Percentiles rank a stretch among this genome's conserved stretches.
Conservation (phyloP, 371 early-diverging fungal species). For the Dichotomocladium elegans region DNA sequence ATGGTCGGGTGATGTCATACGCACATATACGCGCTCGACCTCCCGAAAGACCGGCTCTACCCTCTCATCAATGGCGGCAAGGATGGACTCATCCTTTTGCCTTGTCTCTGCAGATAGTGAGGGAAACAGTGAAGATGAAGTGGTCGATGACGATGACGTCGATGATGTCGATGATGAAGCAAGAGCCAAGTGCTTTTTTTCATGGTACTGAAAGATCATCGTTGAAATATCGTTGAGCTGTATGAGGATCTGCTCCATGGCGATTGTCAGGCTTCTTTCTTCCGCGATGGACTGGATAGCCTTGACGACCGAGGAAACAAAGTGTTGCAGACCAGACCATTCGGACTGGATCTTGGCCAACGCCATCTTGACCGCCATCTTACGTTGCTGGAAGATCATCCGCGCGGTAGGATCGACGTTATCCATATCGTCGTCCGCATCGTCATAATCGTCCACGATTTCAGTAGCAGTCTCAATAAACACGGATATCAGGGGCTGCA, state of each 20-base stretch:
- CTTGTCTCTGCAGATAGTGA: constrained; percentile 2
- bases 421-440: constrained; percentile 16
- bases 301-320: constrained; percentile 28
- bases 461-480: constrained; percentile 13
- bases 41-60: constrained; percentile 50
- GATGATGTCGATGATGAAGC: background rate
- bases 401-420: too few species aligned
- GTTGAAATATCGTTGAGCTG: constrained; percentile 37
- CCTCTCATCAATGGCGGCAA: constrained; percentile 50
- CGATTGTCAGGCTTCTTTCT: constrained; percentile 7
- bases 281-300: constrained; percentile 14
- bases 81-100: constrained; percentile 17
- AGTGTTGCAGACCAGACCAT: constrained; percentile 46
- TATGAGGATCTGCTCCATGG: constrained; percentile 29
- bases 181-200: constrained; percentile 16
- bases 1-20: constrained; percentile 31
- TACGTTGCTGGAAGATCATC: constrained; percentile 12
- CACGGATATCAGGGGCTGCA: constrained; percentile 16
- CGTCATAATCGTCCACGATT: constrained; percentile 27
- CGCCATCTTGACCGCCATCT: constrained; percentile 12
- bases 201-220: constrained; percentile 43
- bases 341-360: constrained; percentile 43
- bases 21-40: constrained; percentile 52
- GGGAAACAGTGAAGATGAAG: background rate
- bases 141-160: background rate